A percentile compares a stretch with the other conserved stretches of the same genome.
Evolutionary conservation across 2,329 filamentous ascomycete species (phyloP).

Genomic region (Sphaceloma murrayae): DNA sequence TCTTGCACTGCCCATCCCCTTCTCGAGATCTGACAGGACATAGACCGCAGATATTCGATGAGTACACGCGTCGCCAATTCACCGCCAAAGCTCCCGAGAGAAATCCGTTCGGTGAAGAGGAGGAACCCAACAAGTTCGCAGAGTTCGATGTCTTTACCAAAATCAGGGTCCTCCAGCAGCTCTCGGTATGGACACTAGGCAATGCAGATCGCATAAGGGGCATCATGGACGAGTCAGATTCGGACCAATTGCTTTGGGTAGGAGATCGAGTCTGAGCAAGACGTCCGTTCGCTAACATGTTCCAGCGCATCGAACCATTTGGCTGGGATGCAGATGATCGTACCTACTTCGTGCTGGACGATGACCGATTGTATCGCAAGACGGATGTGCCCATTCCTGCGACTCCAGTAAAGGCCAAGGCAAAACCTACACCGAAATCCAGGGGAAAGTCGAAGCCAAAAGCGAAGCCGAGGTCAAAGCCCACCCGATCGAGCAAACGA

Average conservation of each 20-base stretch:
- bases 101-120: constrained; percentile 78
- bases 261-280: constrained; percentile 25
- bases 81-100: constrained; percentile 64
- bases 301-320: constrained; percentile 60
- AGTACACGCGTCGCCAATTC: constrained; percentile 86
- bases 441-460: constrained; percentile 52
- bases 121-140: constrained; percentile 62
- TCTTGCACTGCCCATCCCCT: not conserved
- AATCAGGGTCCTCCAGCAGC: constrained; percentile 72
- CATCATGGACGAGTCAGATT: constrained; percentile 72
- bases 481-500: constrained; percentile 60
- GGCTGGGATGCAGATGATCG: constrained; percentile 86
- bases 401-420: constrained; percentile 45
- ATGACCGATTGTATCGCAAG: constrained; percentile 82
- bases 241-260: constrained; percentile 77
- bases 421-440: constrained; percentile 39
- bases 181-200: constrained; percentile 81
- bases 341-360: constrained; percentile 82
- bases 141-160: constrained; percentile 78
- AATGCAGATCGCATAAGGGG: constrained; percentile 81
- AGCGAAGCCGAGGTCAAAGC: constrained; percentile 42
- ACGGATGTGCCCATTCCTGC: constrained; percentile 61
- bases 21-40: not conserved
- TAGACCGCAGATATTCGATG: constrained; percentile 81
- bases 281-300: constrained; percentile 21